A percentile compares a stretch with the other conserved stretches of the same genome.
These are phyloP conservation scores for Halenospora varia DNA, from an alignment of 495 filamentous ascomycete species.

Conservation along the genomic window DNA sequence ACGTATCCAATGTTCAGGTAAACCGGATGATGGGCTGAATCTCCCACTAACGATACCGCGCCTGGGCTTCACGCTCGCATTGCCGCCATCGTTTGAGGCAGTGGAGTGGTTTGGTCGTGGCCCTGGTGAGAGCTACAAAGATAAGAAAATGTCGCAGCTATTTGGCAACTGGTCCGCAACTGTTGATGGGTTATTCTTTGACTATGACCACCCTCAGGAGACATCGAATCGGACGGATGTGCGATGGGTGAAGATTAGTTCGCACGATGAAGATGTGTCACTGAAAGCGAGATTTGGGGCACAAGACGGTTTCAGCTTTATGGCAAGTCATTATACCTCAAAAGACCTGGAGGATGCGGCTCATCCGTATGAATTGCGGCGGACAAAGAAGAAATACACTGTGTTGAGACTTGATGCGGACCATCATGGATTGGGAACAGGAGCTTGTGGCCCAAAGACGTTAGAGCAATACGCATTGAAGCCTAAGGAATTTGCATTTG, in stretches of 20 bases:
- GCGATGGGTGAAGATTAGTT: constrained; percentile 43
- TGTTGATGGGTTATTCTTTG: constrained; percentile 45
- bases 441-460: too few relatives aligned
- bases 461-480: constrained; percentile 40
- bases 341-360: constrained; percentile 46
- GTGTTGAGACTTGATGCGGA: constrained; percentile 55
- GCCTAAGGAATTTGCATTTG: constrained; percentile 22
- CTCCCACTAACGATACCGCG: constrained; percentile 51
- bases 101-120: constrained; percentile 58
- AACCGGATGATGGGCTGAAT: constrained; percentile 35
- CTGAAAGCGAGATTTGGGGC: constrained; percentile 33
- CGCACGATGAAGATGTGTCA: constrained; percentile 21
- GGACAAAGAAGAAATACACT: constrained; percentile 41
- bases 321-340: constrained; percentile 43
- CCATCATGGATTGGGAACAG: constrained; percentile 50
- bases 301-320: constrained; percentile 39
- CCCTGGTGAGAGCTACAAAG: constrained; percentile 58
- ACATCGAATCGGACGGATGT: constrained; percentile 57
- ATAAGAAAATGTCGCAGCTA: constrained; percentile 54
- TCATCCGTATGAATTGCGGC: constrained; percentile 55
- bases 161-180: constrained; percentile 41
- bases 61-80: constrained; percentile 46
- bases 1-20: constrained; percentile 39
- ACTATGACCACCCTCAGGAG: constrained; percentile 63
- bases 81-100: constrained; percentile 27